Evolutionary conservation across 257 asterid genomes (phyloP), one percentile per base, ranked within the genome.

Genomic region (Nicotiana obtusifolia): DNA sequence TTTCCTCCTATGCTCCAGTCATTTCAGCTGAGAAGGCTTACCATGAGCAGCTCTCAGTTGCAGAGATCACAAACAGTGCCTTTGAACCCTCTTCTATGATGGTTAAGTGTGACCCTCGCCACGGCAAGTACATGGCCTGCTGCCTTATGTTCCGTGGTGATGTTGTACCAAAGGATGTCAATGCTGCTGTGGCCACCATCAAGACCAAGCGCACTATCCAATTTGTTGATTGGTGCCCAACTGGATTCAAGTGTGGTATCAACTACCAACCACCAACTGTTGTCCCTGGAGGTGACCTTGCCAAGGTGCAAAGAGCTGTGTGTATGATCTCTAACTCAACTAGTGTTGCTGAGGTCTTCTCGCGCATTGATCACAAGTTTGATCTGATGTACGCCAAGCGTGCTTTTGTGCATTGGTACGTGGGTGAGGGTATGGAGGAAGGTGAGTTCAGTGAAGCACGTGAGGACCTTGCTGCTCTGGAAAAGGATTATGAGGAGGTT

Each of bases 371-470:
- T 54, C 28, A 28, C 65, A 84, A 80, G 82, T 84, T 84, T 24
- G 86, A 84, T 76, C 80, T 84, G 49, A 80, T 84, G 86, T 84
- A 73, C 20, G 14, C 80, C 30, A 84, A 84, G 80, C 87, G 87
- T 10, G 87, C 84, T 5, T 84, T 81, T 7, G 87, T 84, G 59
- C 87, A 84, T 52, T 81, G 87, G 84, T 84, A 52, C 3, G 87
- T 84, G 1, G 84, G 84, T n/a, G 82, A 81, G 73, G 87, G 87
- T 31, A 84, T 84, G 87, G 87, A 84, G 59, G 87, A 84, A 84
- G 87, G 87, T 19, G 87, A 84, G 49, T 84, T 84, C 60, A 81
- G 87, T 30, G 87, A 84, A 80, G 86, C 86, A 37, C 86, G 86
- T 4, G 86, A 84, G 84, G 84, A 84, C 31, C 84, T 84, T 80